Base-by-base conservation (phyloP, 192 early-diverging fungal genomes). In the Coemansia sp. region DNA sequence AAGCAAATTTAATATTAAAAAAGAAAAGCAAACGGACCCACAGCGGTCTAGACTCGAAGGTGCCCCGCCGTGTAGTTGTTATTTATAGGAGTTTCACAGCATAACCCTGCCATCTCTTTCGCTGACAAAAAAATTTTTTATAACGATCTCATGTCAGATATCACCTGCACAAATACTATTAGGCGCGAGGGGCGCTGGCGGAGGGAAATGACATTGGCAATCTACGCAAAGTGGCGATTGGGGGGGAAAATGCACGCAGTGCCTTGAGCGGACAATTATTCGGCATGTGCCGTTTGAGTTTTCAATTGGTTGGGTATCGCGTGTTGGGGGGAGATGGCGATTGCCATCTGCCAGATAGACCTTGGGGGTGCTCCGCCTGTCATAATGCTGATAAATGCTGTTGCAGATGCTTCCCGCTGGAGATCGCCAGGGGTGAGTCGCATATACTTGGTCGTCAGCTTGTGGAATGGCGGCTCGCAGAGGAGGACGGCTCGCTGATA, bases 31-130 rank as follows among this genome's bases (percentile, higher is more conserved):
- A 34, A 34, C 24, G 39, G 24, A 48, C 42, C 34, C 21, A 19
- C 19, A 65, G 46, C 46, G 45, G 34, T 33, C 50, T 51, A 50
- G 63, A 65, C 48, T 21, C 14, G 63, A 36, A 65, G 17, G 39
- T 0, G 24, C 24, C 24, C 27, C 65, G 21, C 13, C 36, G 27
- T 5, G 54, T 8, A n/a, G 7, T 34, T 16, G 2, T 4, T 14
- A 11, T 31, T 17, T 57, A 57, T 57, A 54, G 13, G 16, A 29
- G 29, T 31, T 31, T 16, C 51, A 48, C 46, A 51, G 45, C 45
- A 21, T 48, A 45, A 48, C 51, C 51, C 9, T 10, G 8, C 48
- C 0, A 4, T 31, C 3, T 11, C 24, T 53, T 27, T 54, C 51
- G 3, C 48, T 24, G 10, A 24, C 21, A 48, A 27, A 51, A 51